These are phyloP conservation scores for Saccharomycopsis sp. DNA, from an alignment of 805 yeast species.

Conservation along the genomic window DNA sequence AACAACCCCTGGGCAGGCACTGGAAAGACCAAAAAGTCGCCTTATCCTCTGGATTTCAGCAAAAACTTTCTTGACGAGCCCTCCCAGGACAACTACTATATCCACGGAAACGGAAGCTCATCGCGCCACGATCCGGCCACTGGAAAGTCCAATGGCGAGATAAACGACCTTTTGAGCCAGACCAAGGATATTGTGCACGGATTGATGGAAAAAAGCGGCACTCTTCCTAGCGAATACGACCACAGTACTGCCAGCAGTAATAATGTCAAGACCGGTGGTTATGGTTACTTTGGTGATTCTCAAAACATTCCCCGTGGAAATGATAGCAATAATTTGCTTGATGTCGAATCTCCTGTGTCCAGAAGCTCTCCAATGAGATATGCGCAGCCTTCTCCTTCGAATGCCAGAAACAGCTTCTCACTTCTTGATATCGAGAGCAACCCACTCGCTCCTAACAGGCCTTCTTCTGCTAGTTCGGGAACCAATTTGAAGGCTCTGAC, in stretches of 20 bases:
- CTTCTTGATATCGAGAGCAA: background rate
- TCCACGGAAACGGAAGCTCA: background rate
- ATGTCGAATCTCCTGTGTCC: constrained; percentile 11
- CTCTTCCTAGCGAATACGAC: background rate
- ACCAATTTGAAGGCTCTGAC: no score
- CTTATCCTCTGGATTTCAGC: background rate
- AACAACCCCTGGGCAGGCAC: constrained; percentile 15
- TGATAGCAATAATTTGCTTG: constrained; percentile 7
- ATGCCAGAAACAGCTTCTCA: background rate
- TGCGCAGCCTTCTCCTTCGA: background rate
- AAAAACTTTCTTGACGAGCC: no score
- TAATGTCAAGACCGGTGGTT: background rate
- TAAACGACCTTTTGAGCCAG: constrained; percentile 9
- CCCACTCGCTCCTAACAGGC: background rate
- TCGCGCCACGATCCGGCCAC: background rate
- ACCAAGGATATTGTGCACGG: constrained; percentile 11
- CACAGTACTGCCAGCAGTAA: background rate
- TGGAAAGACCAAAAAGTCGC: background rate
- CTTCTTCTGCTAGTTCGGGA: background rate
- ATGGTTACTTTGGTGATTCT: background rate
- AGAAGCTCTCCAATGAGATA: background rate
- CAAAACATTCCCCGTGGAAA: background rate
- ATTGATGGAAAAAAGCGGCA: constrained; percentile 8
- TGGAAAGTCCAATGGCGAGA: background rate
- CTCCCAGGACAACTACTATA: background rate